phyloP scores from a whole-genome alignment of 495 filamentous ascomycete genomes.

The Talaromyces trachyspermus region DNA sequence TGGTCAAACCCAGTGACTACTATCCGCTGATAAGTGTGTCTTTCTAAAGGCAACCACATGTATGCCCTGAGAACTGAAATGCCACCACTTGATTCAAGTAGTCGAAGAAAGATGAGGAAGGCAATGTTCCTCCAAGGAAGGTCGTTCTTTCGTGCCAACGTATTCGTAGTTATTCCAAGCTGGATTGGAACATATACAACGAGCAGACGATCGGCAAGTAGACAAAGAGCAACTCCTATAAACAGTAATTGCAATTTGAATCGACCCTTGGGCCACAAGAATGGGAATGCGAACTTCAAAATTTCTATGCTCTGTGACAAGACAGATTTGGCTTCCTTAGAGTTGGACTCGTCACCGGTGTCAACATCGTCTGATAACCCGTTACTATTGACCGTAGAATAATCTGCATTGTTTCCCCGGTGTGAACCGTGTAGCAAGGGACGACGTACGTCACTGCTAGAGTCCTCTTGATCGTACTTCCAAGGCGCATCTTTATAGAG shows the following conservation, averaged over 20 bases:
- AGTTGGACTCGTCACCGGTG: not conserved
- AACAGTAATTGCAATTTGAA: slow-evolving; percentile 48
- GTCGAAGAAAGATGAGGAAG: slow-evolving; percentile 46
- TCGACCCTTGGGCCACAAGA: slow-evolving; percentile 56
- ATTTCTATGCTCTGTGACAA: slow-evolving; percentile 2
- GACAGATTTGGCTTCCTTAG: not conserved
- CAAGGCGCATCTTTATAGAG: not conserved
- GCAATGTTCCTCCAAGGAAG: slow-evolving; percentile 49
- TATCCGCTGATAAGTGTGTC: slow-evolving; percentile 53
- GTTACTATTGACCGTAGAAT: not conserved
- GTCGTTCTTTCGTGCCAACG: slow-evolving; percentile 27
- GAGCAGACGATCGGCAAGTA: slow-evolving; percentile 53
- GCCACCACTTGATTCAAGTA: slow-evolving; percentile 50
- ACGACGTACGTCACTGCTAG: not conserved
- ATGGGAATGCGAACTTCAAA: slow-evolving; percentile 50
- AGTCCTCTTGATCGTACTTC: not conserved
- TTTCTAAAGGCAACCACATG: slow-evolving; percentile 61
- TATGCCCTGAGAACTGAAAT: slow-evolving; percentile 46
- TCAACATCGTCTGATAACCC: not conserved
- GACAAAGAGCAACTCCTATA: slow-evolving; percentile 49
- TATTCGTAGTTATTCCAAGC: slow-evolving; percentile 55
- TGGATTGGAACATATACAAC: slow-evolving; percentile 61
- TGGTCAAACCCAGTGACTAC: slow-evolving; percentile 64
- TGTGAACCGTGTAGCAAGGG: not conserved
- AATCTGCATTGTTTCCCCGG: not conserved